Percentiles rank a stretch among this genome's conserved stretches.
phyloP scores from a whole-genome alignment of 1,284 basidiomycete genomes.

The Cystobasidium slooffiae region DNA sequence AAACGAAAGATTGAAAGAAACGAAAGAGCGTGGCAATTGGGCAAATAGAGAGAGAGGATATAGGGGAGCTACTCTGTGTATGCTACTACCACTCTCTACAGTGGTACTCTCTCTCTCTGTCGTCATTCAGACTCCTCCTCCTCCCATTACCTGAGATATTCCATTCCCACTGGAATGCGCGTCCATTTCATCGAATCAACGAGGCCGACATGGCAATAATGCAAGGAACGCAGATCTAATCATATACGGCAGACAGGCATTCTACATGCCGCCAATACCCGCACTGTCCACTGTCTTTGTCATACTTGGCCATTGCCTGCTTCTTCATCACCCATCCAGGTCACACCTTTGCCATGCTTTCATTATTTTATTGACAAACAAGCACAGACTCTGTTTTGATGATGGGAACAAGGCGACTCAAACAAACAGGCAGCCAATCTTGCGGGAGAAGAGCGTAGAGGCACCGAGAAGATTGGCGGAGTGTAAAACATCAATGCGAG shows the following conservation, averaged over 20 bases:
- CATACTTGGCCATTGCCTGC: neutral
- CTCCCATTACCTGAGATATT: too few relatives aligned
- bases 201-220: neutral
- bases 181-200: neutral
- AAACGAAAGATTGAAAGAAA: too few relatives aligned
- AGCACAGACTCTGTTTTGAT: constrained; percentile 20
- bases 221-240: constrained; percentile 7
- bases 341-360: neutral
- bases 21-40: too few relatives aligned
- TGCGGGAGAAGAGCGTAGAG: neutral
- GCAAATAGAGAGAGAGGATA: too few relatives aligned
- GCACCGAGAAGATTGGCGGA: neutral
- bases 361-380: constrained; percentile 15
- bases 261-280: neutral
- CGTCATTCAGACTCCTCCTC: too few relatives aligned
- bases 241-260: too few relatives aligned
- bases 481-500: too few relatives aligned
- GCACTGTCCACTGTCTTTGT: neutral
- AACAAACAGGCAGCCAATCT: neutral
- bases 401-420: neutral
- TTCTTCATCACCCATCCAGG: neutral
- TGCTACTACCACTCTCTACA: too few relatives aligned
- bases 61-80: too few relatives aligned
- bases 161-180: constrained; percentile 1
- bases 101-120: too few relatives aligned